Evolutionary conservation across 208 protist species (phyloP), one percentile per base, ranked within the genome.

Genomic region (Acanthamoeba lenticulata): DNA sequence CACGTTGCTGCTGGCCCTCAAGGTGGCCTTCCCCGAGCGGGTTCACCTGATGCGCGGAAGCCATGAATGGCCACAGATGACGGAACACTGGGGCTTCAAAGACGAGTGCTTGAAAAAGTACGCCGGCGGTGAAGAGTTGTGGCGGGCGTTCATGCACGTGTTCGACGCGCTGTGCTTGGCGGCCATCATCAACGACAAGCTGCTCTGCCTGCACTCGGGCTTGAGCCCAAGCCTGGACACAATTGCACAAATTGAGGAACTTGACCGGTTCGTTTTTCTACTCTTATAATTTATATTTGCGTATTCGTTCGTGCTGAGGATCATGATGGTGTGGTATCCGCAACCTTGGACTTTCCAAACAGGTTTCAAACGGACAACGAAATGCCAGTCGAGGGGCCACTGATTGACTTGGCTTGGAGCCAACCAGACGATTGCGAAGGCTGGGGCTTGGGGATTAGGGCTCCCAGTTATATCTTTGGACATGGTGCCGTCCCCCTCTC

Each of bases 381-480:
- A 4, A 9, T 36, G 17, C n/a, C 9, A 0, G 13, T 38, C 1
- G 99, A 99, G 95, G 99, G 99, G 32, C 96, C 98, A 17, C 98
- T 99, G 94, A 98, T 97, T 74, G 99, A 99, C 95, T 91, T 99
- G 38, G 95, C 99, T 24, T 99, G 99, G 99, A 98, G 96, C 29
- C 99, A 99, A 94, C 99, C 99, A 3, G 96, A 98, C 34, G 98
- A 99, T 52, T 57, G 60, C 24, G 72, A 89, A 19, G 95, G 94
- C 13, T 95, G 93, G 38, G 34, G 45, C 11, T 36, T 95, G 15
- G 40, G 21, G 24, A 52, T 77, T 36, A 94, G 81, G 77, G 97
- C 97, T 24, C 98, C 97, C n/a, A 95, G 97, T n/a, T 97, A 97
- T 72, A 94, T 94, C 2, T 98, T 98, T 94, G 98, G 98, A 45